phyloP scores from a whole-genome alignment of 2,329 filamentous ascomycete genomes.

The Diaporthe citrichinensis region DNA sequence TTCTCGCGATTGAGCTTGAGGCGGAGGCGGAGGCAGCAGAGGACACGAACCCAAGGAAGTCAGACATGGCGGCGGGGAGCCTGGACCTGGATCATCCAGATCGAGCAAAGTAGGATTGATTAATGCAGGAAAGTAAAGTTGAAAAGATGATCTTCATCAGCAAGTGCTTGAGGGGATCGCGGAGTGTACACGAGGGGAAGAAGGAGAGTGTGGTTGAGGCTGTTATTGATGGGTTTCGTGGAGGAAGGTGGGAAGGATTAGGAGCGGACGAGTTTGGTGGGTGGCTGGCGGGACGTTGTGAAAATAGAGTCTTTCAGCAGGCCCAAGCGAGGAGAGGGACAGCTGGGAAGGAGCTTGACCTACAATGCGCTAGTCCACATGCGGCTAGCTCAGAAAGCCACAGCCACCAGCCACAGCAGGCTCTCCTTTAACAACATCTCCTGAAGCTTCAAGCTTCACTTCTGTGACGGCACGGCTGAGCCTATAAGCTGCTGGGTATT shows the following conservation, averaged over 20 bases:
- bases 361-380: neutral
- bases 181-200: neutral
- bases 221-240: slow-evolving; percentile 9
- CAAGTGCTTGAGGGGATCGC: slow-evolving; percentile 14
- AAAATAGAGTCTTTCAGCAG: slow-evolving; percentile 33
- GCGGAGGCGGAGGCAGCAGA: slow-evolving; percentile 42
- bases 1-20: slow-evolving; percentile 42
- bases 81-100: slow-evolving; percentile 36
- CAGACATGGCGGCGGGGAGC: slow-evolving; percentile 62
- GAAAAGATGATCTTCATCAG: slow-evolving; percentile 32
- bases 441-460: neutral
- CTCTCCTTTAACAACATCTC: neutral
- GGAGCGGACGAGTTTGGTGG: neutral
- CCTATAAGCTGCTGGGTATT: too few species aligned
- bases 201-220: slow-evolving; percentile 27
- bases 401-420: neutral
- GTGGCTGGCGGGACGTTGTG: slow-evolving; percentile 23
- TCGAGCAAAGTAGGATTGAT: slow-evolving; percentile 9
- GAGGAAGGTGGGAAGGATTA: slow-evolving; percentile 27
- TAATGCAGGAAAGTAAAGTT: slow-evolving; percentile 7
- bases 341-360: slow-evolving; percentile 24
- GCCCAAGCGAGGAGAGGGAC: slow-evolving; percentile 10
- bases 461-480: too few species aligned
- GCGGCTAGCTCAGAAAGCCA: neutral
- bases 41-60: slow-evolving; percentile 69